phyloP scores from a whole-genome alignment of 2,329 filamentous ascomycete species.

The Orbilia brochopaga region DNA sequence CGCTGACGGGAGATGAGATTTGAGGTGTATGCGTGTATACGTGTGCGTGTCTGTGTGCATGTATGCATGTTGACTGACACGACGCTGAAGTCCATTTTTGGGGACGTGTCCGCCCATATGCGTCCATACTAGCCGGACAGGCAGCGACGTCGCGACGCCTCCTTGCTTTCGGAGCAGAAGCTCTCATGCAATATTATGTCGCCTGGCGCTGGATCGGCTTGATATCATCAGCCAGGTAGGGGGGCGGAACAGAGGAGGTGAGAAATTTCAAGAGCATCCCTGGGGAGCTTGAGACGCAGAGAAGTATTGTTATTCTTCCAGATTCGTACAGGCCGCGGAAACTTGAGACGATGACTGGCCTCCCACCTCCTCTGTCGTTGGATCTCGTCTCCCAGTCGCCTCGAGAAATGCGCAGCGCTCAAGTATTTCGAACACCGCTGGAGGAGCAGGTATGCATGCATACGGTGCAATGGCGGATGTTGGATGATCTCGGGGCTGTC shows the following conservation, averaged over 20 bases:
- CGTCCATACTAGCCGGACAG: constrained; percentile 16
- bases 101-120: background rate
- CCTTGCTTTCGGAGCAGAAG: constrained; percentile 46
- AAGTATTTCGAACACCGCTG: background rate
- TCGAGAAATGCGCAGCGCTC: constrained; percentile 5
- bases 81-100: background rate
- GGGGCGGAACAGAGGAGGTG: background rate
- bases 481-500: constrained; percentile 2
- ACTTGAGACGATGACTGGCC: constrained; percentile 12
- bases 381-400: background rate
- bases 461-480: constrained; percentile 4
- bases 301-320: constrained; percentile 6
- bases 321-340: constrained; percentile 8
- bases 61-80: no score
- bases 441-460: no score
- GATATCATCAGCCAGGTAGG: background rate
- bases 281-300: background rate
- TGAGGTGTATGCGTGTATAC: no score
- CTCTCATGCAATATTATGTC: constrained; percentile 34
- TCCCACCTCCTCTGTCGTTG: background rate
- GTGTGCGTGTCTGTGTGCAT: no score
- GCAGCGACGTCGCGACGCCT: constrained; percentile 26
- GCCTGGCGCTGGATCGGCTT: constrained; percentile 11
- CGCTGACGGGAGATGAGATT: no score
- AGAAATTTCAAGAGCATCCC: constrained; percentile 9